phyloP scores from a whole-genome alignment of 2,329 filamentous ascomycete genomes.

The Didymella keratinophila region DNA sequence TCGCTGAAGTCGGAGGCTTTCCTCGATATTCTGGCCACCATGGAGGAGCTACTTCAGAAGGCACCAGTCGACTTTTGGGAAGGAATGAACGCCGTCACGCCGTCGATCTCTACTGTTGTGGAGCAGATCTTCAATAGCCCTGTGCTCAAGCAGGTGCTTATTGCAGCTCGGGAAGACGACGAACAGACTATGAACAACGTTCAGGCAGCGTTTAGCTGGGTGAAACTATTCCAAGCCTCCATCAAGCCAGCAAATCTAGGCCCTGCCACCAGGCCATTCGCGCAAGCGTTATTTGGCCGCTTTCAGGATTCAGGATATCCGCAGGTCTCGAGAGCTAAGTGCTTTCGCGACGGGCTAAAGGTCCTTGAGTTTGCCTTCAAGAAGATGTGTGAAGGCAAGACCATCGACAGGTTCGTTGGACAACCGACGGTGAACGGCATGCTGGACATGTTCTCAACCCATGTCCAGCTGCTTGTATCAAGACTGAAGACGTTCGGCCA shows the following conservation, averaged over 20 bases:
- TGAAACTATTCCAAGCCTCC: slow-evolving; percentile 78
- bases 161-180: slow-evolving; percentile 51
- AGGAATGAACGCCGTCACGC: slow-evolving; percentile 80
- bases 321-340: slow-evolving; percentile 65
- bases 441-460: slow-evolving; percentile 70
- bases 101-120: slow-evolving; percentile 80
- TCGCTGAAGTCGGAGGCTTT: slow-evolving; percentile 62
- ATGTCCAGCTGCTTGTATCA: slow-evolving; percentile 55
- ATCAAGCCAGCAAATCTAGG: slow-evolving; percentile 78
- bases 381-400: slow-evolving; percentile 45
- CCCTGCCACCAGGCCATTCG: slow-evolving; percentile 80
- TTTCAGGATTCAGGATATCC: slow-evolving; percentile 66
- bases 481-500: slow-evolving; percentile 41
- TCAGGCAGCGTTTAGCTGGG: slow-evolving; percentile 75
- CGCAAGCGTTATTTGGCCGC: slow-evolving; percentile 75
- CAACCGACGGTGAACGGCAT: slow-evolving; percentile 61
- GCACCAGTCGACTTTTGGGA: slow-evolving; percentile 87
- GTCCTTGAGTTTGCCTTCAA: slow-evolving; percentile 48
- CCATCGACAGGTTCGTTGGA: slow-evolving; percentile 48
- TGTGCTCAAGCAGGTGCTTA: slow-evolving; percentile 68
- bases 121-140: slow-evolving; percentile 82
- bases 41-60: slow-evolving; percentile 75
- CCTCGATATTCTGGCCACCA: slow-evolving; percentile 72
- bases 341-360: slow-evolving; percentile 66
- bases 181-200: slow-evolving; percentile 67